These are phyloP conservation scores for Lupinus albus DNA, from an alignment of 306 rosid genomes.

Conservation along the genomic window DNA sequence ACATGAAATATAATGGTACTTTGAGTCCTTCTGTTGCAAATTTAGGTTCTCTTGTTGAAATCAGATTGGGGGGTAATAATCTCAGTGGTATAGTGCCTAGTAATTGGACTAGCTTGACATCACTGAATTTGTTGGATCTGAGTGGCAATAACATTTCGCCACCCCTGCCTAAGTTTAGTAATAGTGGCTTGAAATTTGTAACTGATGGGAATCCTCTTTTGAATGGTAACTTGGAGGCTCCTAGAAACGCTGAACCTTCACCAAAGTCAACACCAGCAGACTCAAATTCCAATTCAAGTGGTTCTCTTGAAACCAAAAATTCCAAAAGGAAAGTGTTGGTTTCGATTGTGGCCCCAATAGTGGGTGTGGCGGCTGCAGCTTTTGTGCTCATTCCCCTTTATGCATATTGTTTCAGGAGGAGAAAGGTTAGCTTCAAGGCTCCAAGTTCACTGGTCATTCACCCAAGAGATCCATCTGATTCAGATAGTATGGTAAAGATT, in stretches of 20 bases:
- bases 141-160: conserved; percentile 73
- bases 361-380: conserved; percentile 72
- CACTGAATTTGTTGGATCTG: conserved; percentile 72
- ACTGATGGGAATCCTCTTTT: conserved; percentile 51
- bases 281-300: conserved; percentile 30
- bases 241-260: conserved; percentile 40
- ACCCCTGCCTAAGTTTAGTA: conserved; percentile 70
- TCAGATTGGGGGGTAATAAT: conserved; percentile 62
- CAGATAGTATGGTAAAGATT: conserved; percentile 67
- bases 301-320: conserved; percentile 24
- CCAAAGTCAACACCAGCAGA: conserved; percentile 28
- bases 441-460: conserved; percentile 78
- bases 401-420: conserved; percentile 64
- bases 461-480: conserved; percentile 89
- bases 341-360: conserved; percentile 58
- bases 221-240: conserved; percentile 12
- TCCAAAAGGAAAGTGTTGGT: conserved; percentile 45
- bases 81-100: conserved; percentile 66
- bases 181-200: conserved; percentile 51
- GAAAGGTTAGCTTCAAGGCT: conserved; percentile 46
- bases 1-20: conserved; percentile 62
- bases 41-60: conserved; percentile 59
- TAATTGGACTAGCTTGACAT: conserved; percentile 68
- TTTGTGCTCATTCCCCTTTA: conserved; percentile 72
- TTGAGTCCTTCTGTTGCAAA: conserved; percentile 83